A percentile compares a stretch with the other conserved stretches of the same genome.
Conservation (phyloP, 2,329 filamentous ascomycete species). For the Stemphylium beticola region DNA sequence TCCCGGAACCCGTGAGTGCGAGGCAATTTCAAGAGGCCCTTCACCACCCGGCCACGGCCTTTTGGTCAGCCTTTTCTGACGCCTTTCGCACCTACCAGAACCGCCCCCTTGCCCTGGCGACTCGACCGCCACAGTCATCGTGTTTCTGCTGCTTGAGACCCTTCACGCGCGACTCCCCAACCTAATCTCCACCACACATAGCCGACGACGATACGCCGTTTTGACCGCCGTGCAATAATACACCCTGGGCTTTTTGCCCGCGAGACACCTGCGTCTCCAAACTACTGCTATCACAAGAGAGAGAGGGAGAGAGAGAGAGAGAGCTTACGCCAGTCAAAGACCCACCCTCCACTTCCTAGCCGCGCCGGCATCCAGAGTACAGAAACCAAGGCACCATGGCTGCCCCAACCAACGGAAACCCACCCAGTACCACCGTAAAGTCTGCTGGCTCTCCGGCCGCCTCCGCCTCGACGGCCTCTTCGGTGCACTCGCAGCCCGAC, state of each 20-base stretch:
- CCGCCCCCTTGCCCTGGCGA: constrained; percentile 4
- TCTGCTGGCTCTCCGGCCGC: constrained; percentile 40
- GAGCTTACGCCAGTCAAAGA: constrained; percentile 20
- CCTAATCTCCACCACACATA: constrained; percentile 38
- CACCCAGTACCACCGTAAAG: constrained; percentile 35
- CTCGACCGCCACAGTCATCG: constrained; percentile 24
- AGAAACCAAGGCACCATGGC: constrained; percentile 38
- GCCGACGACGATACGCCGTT: constrained; percentile 41
- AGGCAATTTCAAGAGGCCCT: constrained; percentile 7
- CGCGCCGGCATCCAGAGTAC: constrained; percentile 13
- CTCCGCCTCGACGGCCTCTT: constrained; percentile 47
- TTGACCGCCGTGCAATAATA: constrained; percentile 46
- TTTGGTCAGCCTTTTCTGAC: constrained; percentile 10
- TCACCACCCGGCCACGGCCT: constrained; percentile 7
- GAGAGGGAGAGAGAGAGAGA: no score
- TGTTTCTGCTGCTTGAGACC: constrained; percentile 38
- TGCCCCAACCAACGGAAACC: constrained; percentile 36
- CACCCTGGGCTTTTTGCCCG: constrained; percentile 48
- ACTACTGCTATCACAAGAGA: constrained; percentile 6
- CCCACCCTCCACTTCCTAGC: constrained; percentile 15
- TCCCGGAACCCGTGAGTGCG: constrained; percentile 1
- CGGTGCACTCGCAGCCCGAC: constrained; percentile 47
- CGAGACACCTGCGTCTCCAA: constrained; percentile 49
- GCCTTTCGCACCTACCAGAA: background rate
- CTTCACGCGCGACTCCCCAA: constrained; percentile 40